phyloP scores from a whole-genome alignment of 2,329 filamentous ascomycete species.

The Aureobasidium sp. region DNA sequence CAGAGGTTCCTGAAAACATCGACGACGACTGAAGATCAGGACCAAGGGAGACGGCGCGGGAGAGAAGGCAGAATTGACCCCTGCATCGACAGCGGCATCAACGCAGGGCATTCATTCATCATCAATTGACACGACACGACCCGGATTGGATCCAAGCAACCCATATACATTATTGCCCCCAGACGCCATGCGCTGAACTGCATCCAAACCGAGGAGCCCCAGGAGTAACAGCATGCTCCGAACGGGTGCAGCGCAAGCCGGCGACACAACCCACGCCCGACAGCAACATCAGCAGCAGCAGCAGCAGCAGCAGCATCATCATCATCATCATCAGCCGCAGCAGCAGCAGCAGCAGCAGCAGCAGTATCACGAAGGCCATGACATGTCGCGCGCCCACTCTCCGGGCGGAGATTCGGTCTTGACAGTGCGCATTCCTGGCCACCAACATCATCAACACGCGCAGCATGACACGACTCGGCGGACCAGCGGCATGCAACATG shows the following conservation, averaged over 20 bases:
- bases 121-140: neutral
- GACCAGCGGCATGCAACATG: neutral
- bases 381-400: neutral
- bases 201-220: neutral
- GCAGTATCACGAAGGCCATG: neutral
- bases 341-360: neutral
- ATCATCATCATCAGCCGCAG: too few species aligned
- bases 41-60: neutral
- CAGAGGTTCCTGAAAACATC: neutral
- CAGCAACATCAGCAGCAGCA: neutral
- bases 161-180: neutral
- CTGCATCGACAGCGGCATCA: neutral
- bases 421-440: constrained; percentile 7
- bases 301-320: neutral
- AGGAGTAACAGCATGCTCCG: constrained; percentile 10
- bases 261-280: neutral
- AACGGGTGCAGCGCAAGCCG: neutral
- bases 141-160: too few species aligned
- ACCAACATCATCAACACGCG: neutral
- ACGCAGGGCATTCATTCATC: neutral
- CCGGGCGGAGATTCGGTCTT: constrained; percentile 2
- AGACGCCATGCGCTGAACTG: constrained; percentile 1
- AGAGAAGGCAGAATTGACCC: too few species aligned
- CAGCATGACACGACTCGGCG: neutral
- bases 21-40: neutral